Evolutionary conservation across 495 filamentous ascomycete genomes (phyloP), one percentile per base, ranked within the genome.

Genomic region (Staphylotrichum longicolle): DNA sequence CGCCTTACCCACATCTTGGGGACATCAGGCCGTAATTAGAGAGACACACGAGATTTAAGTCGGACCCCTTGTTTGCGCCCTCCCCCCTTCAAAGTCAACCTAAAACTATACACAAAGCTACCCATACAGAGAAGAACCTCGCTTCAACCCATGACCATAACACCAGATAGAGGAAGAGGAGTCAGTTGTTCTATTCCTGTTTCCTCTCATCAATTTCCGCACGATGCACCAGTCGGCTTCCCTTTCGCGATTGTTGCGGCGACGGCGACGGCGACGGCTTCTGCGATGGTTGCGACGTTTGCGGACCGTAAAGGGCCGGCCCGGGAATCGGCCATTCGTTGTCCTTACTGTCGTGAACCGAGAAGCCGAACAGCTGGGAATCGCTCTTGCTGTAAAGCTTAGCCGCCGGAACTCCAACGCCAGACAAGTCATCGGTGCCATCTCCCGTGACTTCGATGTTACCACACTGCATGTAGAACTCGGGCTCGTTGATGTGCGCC

Each of bases 401-500:
- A 2, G 20, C 30, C 9, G 47, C 47, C 30, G 47, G 47, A 2
- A 50, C 47, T 0, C 47, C 47, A 32, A 7, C 11, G 30, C 47
- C 47, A 14, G 47, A 33, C 47, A 50, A 7, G 47, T 50, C 47
- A 34, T 50, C 47, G 9, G 47, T 34, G 47, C 47, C 47, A 2
- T 14, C 30, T 6, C 47, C 47, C 47, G 47, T 50, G 30, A 50
- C 47, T 14, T 50, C 47, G 9, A 50, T 34, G 47, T 50, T 50
- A 12, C 47, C 47, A 32, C 47, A 50, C 30, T 50, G 47, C 47
- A 50, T 50, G 47, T 50, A 50, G 30, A 50, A 50, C 47, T 50
- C 47, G 30, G 47, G 47, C 10, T 50, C 30, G 47, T 50, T 50
- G 47, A 50, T 50, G 10, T 50, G 8, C 30, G 47, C 47, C 9